Percentiles rank a stretch among this genome's conserved stretches.
Conservation (phyloP, 139 green algal genomes). For the Coelastrella sp. region DNA sequence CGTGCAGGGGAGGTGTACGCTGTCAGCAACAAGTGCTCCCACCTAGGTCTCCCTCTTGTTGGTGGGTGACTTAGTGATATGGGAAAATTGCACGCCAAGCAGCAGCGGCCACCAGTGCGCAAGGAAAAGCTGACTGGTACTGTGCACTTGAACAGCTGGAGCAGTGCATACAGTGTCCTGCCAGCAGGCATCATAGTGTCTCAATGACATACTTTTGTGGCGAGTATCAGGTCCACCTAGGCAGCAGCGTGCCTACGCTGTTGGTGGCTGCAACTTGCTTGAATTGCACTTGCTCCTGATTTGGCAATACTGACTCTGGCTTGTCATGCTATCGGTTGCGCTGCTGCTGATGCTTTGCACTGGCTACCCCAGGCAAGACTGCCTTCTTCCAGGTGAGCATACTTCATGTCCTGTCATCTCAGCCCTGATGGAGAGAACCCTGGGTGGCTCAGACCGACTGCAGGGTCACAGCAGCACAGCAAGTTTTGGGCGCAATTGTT, state of each 20-base stretch:
- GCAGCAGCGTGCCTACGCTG: too few relatives aligned
- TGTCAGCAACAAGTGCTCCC: conserved; percentile 83
- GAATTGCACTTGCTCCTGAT: too few relatives aligned
- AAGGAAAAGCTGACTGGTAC: background rate
- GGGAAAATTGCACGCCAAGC: background rate
- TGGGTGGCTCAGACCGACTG: too few relatives aligned
- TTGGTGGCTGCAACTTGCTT: too few relatives aligned
- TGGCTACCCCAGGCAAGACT: conserved; percentile 36
- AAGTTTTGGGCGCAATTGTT: too few relatives aligned
- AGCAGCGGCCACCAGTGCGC: background rate
- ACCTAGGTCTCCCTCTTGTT: conserved; percentile 80
- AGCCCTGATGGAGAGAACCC: too few relatives aligned
- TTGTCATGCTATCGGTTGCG: background rate
- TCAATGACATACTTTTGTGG: too few relatives aligned
- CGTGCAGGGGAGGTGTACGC: conserved; percentile 62
- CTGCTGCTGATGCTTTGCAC: background rate
- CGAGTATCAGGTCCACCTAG: too few relatives aligned
- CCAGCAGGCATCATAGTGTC: too few relatives aligned
- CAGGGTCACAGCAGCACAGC: too few relatives aligned
- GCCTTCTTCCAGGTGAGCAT: conserved; percentile 41
- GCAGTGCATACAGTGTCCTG: conserved; percentile 19
- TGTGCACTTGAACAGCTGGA: conserved; percentile 50
- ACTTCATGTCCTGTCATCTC: background rate
- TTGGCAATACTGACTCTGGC: background rate
- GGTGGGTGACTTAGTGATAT: conserved; percentile 47